Evolutionary conservation across 495 filamentous ascomycete genomes (phyloP).

Genomic region (Achaetomiella virescens): DNA sequence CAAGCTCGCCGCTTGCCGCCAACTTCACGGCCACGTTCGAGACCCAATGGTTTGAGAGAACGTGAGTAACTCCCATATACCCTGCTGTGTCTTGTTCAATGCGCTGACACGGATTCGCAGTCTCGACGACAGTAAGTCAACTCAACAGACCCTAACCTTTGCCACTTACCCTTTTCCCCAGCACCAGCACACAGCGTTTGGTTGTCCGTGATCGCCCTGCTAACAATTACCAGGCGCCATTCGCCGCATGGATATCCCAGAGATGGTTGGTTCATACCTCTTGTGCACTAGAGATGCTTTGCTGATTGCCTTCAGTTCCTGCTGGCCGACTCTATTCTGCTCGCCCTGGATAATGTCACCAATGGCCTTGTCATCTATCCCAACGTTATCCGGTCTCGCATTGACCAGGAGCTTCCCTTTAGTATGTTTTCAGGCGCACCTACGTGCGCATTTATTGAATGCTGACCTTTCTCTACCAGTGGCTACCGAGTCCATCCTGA

Average conservation of each 20-base stretch:
- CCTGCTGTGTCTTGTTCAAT: constrained; percentile 14
- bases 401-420: constrained; percentile 81
- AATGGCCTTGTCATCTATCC: constrained; percentile 84
- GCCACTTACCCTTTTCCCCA: neutral
- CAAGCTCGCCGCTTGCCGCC: constrained; percentile 58
- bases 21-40: constrained; percentile 71
- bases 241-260: constrained; percentile 57
- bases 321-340: constrained; percentile 72
- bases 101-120: constrained; percentile 10
- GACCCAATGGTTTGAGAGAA: constrained; percentile 76
- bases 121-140: constrained; percentile 50
- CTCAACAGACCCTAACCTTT: constrained; percentile 1
- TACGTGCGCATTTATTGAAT: too few relatives aligned
- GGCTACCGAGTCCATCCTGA: constrained; percentile 82
- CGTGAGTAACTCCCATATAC: constrained; percentile 37
- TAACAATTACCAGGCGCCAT: constrained; percentile 21
- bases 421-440: constrained; percentile 35
- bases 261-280: constrained; percentile 32
- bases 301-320: constrained; percentile 47
- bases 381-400: constrained; percentile 58
- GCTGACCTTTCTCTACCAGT: constrained; percentile 27
- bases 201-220: neutral
- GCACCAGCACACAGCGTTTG: neutral
- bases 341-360: constrained; percentile 76
- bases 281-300: neutral